Evolutionary conservation across 2,329 filamentous ascomycete species (phyloP), one percentile per base, ranked within the genome.

Genomic region (Achaetomium macrosporum): DNA sequence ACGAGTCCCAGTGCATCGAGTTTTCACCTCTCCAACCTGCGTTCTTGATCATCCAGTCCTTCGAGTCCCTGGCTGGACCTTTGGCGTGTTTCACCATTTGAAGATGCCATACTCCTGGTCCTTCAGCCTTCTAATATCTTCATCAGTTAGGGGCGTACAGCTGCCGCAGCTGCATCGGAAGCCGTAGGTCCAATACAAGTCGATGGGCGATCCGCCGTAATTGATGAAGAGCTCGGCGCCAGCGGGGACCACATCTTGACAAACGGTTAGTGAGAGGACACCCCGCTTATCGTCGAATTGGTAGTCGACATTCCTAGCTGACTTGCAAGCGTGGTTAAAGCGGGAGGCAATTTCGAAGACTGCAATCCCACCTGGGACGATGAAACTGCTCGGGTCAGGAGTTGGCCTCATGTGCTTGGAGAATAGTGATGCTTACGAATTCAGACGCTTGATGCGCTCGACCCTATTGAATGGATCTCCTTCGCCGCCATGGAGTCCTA

Each of bases 251-350:
- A 47, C 47, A 2, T 69, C 63, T 2, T 59, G 63, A 9, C 61
- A 61, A 2, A 75, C 67, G 1, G 64, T 66, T 54, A 82, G 68
- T 0, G 69, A 63, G 33, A 84, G 71, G 3, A 66, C 62, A 7
- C 66, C 57, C 1, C 57, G 52, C 0, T 51, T 39, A 0, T 46
- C 6, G 47, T 77, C 69, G 57, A 72, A 79, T 1, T 43, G 57
- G 59, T 76, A 82, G 1, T 65, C 57, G 25, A 80, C 61, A 41
- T 74, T 78, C 50, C 70, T 63, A 3, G 59, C 63, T 0, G 71
- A 68, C 1, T 58, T 54, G 60, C 81, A 84, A 0, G 78, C 74
- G 61, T 84, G 81, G 61, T 84, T 84, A 66, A 84, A 82, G 2
- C 79, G 71, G 0, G 78, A 75, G 0, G 74, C 76, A 6, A 78